These are phyloP conservation scores for Agrocybe praecox DNA, from an alignment of 768 basidiomycete genomes.

Conservation along the genomic window DNA sequence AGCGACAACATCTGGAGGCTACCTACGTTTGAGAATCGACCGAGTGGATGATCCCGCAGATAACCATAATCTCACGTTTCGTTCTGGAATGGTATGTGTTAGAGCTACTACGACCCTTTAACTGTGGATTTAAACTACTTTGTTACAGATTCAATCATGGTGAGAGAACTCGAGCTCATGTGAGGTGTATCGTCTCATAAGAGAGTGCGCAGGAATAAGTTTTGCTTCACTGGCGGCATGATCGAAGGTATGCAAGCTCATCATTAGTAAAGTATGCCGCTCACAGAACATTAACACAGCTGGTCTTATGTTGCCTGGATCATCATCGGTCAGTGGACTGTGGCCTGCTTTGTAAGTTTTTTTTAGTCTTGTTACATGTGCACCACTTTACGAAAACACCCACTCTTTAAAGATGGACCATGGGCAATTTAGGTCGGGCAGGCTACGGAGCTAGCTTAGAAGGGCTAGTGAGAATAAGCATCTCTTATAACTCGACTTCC, in stretches of 20 bases:
- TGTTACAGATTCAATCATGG: slow-evolving; percentile 35
- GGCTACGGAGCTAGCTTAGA: slow-evolving; percentile 75
- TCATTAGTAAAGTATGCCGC: neutral
- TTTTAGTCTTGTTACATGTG: neutral
- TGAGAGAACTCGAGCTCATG: slow-evolving; percentile 9
- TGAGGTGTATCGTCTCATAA: neutral
- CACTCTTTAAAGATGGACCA: slow-evolving; percentile 38
- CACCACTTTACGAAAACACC: neutral
- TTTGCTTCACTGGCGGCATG: slow-evolving; percentile 83
- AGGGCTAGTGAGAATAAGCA: slow-evolving; percentile 51
- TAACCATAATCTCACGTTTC: slow-evolving; percentile 75
- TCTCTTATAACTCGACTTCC: neutral
- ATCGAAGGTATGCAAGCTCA: slow-evolving; percentile 43
- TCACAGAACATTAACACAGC: slow-evolving; percentile 16
- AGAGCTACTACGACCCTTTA: neutral
- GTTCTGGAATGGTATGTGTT: slow-evolving; percentile 47
- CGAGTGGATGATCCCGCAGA: slow-evolving; percentile 34
- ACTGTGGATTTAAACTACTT: neutral
- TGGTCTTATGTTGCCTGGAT: slow-evolving; percentile 28
- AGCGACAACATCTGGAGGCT: slow-evolving; percentile 70
- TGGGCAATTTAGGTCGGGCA: slow-evolving; percentile 68
- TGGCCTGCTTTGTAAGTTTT: slow-evolving; percentile 39
- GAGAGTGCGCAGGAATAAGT: slow-evolving; percentile 40
- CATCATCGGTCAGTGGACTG: slow-evolving; percentile 26
- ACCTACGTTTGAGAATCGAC: slow-evolving; percentile 69